Base-by-base conservation (phyloP, 192 early-diverging fungal species). In the Backusella australiensis region DNA sequence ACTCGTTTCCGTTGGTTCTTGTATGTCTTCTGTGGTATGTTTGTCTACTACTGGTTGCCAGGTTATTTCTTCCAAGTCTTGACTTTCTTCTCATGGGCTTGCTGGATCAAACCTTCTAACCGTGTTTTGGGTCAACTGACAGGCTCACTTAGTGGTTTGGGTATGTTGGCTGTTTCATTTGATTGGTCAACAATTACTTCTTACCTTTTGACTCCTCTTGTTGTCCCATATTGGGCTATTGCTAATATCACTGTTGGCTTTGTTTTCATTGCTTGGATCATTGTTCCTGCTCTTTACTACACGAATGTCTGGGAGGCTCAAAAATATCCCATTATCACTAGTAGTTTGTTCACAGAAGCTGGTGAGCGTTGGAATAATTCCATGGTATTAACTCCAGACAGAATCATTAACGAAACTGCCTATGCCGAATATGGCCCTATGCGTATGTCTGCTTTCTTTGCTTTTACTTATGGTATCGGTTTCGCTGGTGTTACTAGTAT, bases 11-110 rank as follows among this genome's bases (percentile, higher is more conserved):
- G 69, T 38, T 90, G 88, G 78, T 94, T 93, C 81, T 78, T 88
- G 74, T 44, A 90, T n/a, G 85, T 84, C 34, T 84, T 87, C 52
- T 39, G 72, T 4, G 82, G 69, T 17, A 83, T 84, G 75, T 89
- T 90, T 34, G 44, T 89, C 21, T 94, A 84, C 29, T 81, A 87
- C 69, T 91, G 86, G 83, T 53, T 94, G 19, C 92, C 92, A 17
- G 82, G 84, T 3, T 85, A 81, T 56, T 79, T 90, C 74, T 81
- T 87, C 77, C 80, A 85, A 19, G 80, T 85, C 53, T 69, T 89
- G 42, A 80, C 84, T n/a, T 69, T 80, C 34, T 76, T 88, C 75
- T 85, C 85, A 35, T 85, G 84, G 84, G 78, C 81, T 70, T 88
- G 88, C 87, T 87, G 86, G 86, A 80, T 84, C 77, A 74, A 63